These are phyloP conservation scores for Iberis pinnata DNA, from an alignment of 345 rosid genomes.

Conservation along the genomic window DNA sequence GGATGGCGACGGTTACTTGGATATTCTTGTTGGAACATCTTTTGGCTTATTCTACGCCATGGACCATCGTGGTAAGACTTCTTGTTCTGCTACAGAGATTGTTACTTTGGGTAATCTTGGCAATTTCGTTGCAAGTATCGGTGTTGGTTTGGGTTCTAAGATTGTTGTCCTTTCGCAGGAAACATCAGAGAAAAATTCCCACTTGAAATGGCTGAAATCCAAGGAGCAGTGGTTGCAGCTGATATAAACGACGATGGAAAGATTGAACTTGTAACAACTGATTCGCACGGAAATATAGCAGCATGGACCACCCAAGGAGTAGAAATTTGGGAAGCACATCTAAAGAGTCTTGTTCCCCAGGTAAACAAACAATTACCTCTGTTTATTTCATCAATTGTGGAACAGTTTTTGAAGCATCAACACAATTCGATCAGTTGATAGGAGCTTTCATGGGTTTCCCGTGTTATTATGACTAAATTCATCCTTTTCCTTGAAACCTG, in stretches of 20 bases:
- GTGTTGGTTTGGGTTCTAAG: constrained; percentile 25
- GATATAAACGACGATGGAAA: constrained; percentile 99
- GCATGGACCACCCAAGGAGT: constrained; percentile 96
- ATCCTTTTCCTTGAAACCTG: constrained; percentile 6
- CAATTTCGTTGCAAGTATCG: constrained; percentile 22
- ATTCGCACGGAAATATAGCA: constrained; percentile 93
- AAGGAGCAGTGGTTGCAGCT: constrained; percentile 92
- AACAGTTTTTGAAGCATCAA: constrained; percentile 7
- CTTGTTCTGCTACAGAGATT: constrained; percentile 5
- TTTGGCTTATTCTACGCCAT: constrained; percentile 90
- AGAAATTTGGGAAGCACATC: constrained; percentile 80
- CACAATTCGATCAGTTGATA: constrained; percentile 1
- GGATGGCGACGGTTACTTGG: constrained; percentile 98
- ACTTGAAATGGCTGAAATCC: constrained; percentile 98
- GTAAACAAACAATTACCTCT: constrained; percentile 31
- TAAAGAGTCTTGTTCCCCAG: constrained; percentile 94
- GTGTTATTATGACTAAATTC: constrained; percentile 9
- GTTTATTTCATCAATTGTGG: not conserved
- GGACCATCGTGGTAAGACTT: constrained; percentile 82
- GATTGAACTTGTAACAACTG: constrained; percentile 90
- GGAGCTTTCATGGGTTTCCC: not conserved
- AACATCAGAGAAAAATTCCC: constrained; percentile 78
- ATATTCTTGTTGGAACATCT: constrained; percentile 94
- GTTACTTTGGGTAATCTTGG: constrained; percentile 9
- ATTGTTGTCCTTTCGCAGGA: constrained; percentile 42